Percentiles rank a stretch among this genome's conserved stretches.
phyloP scores from a whole-genome alignment of 2,329 filamentous ascomycete genomes.

The Trichoderma semiorbis region DNA sequence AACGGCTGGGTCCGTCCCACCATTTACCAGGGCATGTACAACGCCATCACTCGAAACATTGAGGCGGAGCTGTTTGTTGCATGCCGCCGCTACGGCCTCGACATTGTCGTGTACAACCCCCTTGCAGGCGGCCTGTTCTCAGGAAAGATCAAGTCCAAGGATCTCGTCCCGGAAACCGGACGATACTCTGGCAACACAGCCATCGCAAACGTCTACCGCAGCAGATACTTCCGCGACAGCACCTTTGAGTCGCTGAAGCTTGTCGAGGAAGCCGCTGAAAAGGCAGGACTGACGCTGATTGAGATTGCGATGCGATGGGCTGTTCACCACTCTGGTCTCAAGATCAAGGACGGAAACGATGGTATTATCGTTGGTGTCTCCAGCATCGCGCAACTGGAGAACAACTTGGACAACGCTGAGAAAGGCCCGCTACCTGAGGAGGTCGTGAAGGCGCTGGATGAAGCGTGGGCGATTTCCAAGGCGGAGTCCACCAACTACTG shows the following conservation, averaged over 20 bases:
- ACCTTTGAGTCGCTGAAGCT: conserved; percentile 61
- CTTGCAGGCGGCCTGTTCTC: conserved; percentile 53
- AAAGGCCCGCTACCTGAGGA: conserved; percentile 74
- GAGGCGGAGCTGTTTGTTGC: conserved; percentile 71
- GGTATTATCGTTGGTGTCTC: conserved; percentile 60
- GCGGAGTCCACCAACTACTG: conserved; percentile 50
- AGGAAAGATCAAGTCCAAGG: conserved; percentile 70
- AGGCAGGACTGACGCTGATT: conserved; percentile 65
- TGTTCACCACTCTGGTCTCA: conserved; percentile 64
- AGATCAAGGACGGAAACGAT: conserved; percentile 51
- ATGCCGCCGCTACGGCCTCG: conserved; percentile 39
- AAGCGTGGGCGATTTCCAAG: conserved; percentile 74
- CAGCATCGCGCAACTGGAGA: conserved; percentile 53
- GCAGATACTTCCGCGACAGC: conserved; percentile 68
- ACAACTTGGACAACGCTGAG: conserved; percentile 56
- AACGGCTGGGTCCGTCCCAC: conserved; percentile 79
- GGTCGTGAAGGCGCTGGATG: conserved; percentile 69
- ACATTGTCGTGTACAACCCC: conserved; percentile 20
- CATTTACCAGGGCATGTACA: conserved; percentile 87
- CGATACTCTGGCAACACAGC: conserved; percentile 62
- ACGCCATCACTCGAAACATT: conserved; percentile 71
- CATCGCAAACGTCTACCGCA: conserved; percentile 56
- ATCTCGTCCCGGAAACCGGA: conserved; percentile 61
- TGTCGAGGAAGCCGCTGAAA: conserved; percentile 64
- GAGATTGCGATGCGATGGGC: conserved; percentile 73